Conservation (phyloP, 768 basidiomycete genomes). For the Tylopilus subfusipes region DNA sequence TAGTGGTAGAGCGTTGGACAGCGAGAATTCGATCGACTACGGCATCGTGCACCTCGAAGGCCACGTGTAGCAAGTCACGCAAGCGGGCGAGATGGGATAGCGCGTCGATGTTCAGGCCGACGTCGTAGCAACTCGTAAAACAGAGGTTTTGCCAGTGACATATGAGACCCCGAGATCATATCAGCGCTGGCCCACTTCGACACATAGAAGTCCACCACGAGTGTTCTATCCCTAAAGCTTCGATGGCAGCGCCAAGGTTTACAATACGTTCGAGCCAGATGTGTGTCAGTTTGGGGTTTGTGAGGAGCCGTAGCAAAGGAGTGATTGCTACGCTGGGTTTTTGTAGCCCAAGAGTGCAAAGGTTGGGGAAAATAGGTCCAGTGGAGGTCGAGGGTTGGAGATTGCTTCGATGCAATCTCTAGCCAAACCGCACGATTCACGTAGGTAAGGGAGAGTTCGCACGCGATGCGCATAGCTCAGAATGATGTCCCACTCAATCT, state of each 20-base stretch:
- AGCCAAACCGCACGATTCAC: not conserved
- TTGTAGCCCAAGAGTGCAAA: not conserved
- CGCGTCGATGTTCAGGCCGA: too few species aligned
- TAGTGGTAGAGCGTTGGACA: not conserved
- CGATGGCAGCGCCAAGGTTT: not conserved
- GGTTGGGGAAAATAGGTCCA: slow-evolving; percentile 8
- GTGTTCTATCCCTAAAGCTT: not conserved
- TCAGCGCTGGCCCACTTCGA: too few species aligned
- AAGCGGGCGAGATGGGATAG: too few species aligned
- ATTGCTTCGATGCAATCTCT: too few species aligned
- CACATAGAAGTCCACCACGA: too few species aligned
- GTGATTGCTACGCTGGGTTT: not conserved
- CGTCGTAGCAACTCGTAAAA: too few species aligned
- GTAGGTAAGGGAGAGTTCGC: not conserved
- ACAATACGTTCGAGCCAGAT: not conserved
- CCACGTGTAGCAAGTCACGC: not conserved
- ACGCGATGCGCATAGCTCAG: not conserved
- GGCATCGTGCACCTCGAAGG: not conserved
- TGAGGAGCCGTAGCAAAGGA: slow-evolving; percentile 10
- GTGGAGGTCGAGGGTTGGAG: too few species aligned
- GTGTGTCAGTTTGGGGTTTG: not conserved
- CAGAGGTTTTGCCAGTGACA: too few species aligned
- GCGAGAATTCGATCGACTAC: not conserved
- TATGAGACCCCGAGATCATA: too few species aligned
- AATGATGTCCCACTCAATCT: slow-evolving; percentile 3